Evolutionary conservation across 73 alveolate species (phyloP).

Genomic region (Tetrahymena malaccensis): DNA sequence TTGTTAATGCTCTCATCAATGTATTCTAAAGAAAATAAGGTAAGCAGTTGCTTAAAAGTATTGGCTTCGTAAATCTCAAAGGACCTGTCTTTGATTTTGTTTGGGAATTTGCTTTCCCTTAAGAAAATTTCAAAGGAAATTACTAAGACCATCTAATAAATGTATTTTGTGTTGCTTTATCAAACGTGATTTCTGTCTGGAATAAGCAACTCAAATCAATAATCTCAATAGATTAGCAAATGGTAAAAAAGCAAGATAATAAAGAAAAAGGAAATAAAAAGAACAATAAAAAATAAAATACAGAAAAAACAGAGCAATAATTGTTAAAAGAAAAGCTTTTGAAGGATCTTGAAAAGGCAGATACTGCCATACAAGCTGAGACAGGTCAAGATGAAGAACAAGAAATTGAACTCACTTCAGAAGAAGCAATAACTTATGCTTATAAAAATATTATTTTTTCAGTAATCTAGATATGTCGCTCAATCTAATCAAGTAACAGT

Average conservation of each 20-base stretch:
- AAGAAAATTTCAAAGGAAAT: neutral
- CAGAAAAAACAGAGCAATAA: neutral
- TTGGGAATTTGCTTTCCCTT: conserved; percentile 45
- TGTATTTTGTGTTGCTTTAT: neutral
- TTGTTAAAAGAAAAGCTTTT: neutral
- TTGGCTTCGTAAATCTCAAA: neutral
- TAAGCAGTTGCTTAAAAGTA: neutral
- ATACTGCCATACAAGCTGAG: neutral
- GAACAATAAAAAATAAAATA: neutral
- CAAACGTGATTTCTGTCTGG: neutral
- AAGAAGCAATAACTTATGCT: neutral
- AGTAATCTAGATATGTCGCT: neutral
- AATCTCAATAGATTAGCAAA: neutral
- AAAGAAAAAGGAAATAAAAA: neutral
- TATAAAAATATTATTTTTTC: neutral
- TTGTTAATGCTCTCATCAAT: conserved; percentile 16
- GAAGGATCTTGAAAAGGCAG: neutral
- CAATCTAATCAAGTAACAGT: neutral
- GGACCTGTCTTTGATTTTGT: conserved; percentile 22
- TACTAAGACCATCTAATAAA: neutral
- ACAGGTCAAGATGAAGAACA: neutral
- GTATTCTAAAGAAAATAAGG: neutral
- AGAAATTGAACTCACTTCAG: neutral
- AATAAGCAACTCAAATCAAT: neutral
- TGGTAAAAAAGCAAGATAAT: neutral